Percentiles rank a stretch among this genome's conserved stretches.
phyloP scores from a whole-genome alignment of 1,139 yeast genomes.

The Diutina mesorugosa region DNA sequence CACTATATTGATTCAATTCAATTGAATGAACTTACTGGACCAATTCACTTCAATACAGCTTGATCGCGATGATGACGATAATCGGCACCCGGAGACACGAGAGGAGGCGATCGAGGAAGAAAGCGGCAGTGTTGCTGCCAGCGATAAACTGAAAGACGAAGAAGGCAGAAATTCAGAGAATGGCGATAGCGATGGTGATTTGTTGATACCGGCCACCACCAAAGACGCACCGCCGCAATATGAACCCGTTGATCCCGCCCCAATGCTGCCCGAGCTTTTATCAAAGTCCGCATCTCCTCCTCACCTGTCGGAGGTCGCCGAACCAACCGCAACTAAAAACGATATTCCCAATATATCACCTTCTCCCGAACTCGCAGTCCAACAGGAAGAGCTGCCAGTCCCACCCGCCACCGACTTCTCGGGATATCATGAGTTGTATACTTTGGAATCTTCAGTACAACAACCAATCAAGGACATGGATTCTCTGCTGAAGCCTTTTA shows the following conservation, averaged over 20 bases:
- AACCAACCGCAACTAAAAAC: neutral
- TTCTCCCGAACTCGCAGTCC: neutral
- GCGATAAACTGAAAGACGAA: neutral
- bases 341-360: neutral
- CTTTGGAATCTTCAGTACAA: conserved; percentile 36
- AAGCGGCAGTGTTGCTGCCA: neutral
- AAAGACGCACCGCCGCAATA: neutral
- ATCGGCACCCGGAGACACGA: neutral
- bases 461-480: conserved; percentile 68
- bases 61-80: neutral
- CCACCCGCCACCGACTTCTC: neutral
- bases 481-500: conserved; percentile 70
- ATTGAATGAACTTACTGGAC: conserved; percentile 1
- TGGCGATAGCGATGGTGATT: neutral
- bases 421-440: neutral
- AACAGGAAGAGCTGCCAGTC: neutral
- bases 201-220: neutral
- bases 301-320: neutral
- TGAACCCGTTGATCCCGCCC: neutral
- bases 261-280: neutral
- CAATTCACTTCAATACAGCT: conserved; percentile 1
- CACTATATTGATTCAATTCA: neutral
- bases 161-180: neutral
- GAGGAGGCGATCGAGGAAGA: neutral
- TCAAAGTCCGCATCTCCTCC: neutral